Percentiles rank a stretch among this genome's conserved stretches.
Evolutionary conservation across 306 rosid genomes (phyloP).

Genomic region (Chamaecrista fasciculata): DNA sequence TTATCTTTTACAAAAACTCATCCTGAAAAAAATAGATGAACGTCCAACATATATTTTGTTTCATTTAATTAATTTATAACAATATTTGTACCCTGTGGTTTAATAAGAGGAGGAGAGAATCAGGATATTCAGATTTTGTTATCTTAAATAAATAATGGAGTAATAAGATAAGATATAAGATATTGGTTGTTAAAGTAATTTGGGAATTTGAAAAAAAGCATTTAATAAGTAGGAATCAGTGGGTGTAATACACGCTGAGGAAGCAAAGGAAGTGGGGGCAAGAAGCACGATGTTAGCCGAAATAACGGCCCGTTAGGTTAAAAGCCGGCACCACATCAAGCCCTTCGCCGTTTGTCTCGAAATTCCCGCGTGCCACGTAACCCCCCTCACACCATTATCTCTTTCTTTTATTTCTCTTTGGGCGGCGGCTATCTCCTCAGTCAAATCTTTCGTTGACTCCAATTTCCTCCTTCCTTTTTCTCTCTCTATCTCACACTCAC

Average conservation of each 20-base stretch:
- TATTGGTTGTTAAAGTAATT: no score
- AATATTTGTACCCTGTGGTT: no score
- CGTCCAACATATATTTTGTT: no score
- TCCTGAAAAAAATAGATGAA: no score
- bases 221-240: background rate
- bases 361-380: slow-evolving; percentile 52
- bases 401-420: slow-evolving; percentile 16
- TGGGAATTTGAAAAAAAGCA: no score
- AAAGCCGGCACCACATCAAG: slow-evolving; percentile 48
- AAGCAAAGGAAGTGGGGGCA: background rate
- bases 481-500: no score
- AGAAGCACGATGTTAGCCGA: slow-evolving; percentile 10
- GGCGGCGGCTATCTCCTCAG: slow-evolving; percentile 47
- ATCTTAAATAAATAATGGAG: no score
- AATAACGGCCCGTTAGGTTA: slow-evolving; percentile 37
- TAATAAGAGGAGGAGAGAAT: no score
- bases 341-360: slow-evolving; percentile 49
- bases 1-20: background rate
- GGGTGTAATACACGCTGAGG: slow-evolving; percentile 1
- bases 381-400: slow-evolving; percentile 25
- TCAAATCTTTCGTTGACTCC: slow-evolving; percentile 39
- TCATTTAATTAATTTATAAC: no score
- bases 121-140: background rate
- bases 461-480: background rate
- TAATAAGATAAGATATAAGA: no score